Conservation (phyloP, 495 filamentous ascomycete species). For the Neurospora sp. region DNA sequence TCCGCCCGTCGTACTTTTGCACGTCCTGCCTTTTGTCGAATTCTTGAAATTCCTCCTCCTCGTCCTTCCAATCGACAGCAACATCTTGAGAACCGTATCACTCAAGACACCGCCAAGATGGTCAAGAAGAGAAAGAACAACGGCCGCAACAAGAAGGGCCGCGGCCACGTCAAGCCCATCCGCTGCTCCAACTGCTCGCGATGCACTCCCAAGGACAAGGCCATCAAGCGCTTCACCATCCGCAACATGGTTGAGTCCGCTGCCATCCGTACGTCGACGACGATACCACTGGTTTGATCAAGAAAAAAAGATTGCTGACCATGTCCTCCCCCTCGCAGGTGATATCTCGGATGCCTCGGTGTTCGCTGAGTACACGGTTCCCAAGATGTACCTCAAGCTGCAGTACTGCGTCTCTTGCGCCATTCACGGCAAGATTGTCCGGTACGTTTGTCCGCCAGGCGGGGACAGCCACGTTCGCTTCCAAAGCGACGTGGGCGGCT, state of each 20-base stretch:
- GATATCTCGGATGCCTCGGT: conserved; percentile 99
- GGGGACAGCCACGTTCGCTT: conserved; percentile 24
- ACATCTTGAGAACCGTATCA: conserved; percentile 24
- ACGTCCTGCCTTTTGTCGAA: conserved; percentile 11
- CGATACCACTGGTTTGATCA: neutral
- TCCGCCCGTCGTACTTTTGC: neutral
- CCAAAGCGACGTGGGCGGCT: conserved; percentile 37
- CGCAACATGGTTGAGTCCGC: conserved; percentile 99
- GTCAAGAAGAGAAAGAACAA: conserved; percentile 99
- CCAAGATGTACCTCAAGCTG: conserved; percentile 99
- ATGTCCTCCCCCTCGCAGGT: conserved; percentile 44
- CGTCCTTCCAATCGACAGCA: conserved; percentile 20
- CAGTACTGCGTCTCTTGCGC: conserved; percentile 99
- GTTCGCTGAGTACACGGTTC: conserved; percentile 97
- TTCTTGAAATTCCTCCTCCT: conserved; percentile 11
- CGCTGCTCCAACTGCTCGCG: conserved; percentile 99
- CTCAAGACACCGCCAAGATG: conserved; percentile 70
- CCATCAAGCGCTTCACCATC: conserved; percentile 99
- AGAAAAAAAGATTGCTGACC: conserved; percentile 7
- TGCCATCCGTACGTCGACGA: conserved; percentile 81
- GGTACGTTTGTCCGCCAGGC: conserved; percentile 57
- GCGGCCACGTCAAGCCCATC: conserved; percentile 98
- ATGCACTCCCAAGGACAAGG: conserved; percentile 99
- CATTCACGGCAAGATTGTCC: conserved; percentile 99
- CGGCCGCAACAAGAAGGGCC: conserved; percentile 98